phyloP scores from a whole-genome alignment of 164 flowering plant species.

The Malania oleifera region DNA sequence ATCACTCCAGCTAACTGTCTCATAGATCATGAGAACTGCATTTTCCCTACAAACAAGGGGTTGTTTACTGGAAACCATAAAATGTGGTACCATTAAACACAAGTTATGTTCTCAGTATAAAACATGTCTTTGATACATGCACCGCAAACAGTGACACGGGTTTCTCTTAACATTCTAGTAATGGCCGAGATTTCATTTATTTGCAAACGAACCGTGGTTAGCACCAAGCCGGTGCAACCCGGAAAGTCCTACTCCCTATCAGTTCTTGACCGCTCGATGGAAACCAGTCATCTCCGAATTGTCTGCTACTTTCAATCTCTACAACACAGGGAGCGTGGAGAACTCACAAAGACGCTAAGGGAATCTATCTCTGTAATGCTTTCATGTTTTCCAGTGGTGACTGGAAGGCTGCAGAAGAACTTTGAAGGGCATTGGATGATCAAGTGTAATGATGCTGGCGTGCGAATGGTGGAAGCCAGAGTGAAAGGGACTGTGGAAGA shows the following conservation, averaged over 20 bases:
- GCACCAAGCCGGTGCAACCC: conserved; percentile 39
- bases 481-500: conserved; percentile 52
- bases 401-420: conserved; percentile 43
- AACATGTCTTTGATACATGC: no score
- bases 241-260: conserved; percentile 35
- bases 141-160: no score
- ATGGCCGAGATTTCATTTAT: conserved; percentile 34
- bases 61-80: neutral
- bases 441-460: conserved; percentile 69
- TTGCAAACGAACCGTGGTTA: conserved; percentile 48
- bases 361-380: conserved; percentile 37
- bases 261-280: conserved; percentile 51
- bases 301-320: conserved; percentile 41
- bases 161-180: neutral
- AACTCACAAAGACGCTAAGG: conserved; percentile 25
- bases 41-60: no score
- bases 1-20: no score
- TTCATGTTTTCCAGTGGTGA: conserved; percentile 32
- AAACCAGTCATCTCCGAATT: conserved; percentile 29
- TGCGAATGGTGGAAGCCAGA: conserved; percentile 52
- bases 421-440: conserved; percentile 49
- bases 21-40: no score
- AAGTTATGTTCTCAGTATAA: neutral
- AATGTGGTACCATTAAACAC: neutral
- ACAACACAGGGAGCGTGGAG: conserved; percentile 17